Base-by-base conservation (phyloP, 768 basidiomycete genomes). In the Lactifluus echinatus region DNA sequence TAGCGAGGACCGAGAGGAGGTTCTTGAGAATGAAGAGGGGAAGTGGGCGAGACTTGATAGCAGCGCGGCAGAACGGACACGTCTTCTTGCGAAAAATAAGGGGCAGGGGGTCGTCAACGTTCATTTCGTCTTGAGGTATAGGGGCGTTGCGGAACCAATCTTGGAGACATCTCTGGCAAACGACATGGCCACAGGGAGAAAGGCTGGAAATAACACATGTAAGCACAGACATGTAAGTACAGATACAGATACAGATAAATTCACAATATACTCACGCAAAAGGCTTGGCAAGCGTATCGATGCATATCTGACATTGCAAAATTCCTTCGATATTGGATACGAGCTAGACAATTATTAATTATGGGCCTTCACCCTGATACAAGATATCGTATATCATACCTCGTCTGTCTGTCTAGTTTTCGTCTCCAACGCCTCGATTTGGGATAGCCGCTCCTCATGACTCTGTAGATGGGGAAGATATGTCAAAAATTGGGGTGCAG, bases 131-230 rank as follows among this genome's bases (percentile, higher is more conserved):
- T 26, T 75, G 76, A 17, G 66, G 58, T 0, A 73, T 70, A 3
- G 86, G 85, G 3, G 85, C 84, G 50, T 80, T 77, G 57, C 80
- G 78, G 71, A 89, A 89, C 87, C 87, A 89, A 63, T 83, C 81
- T 68, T 86, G 83, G 8, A 89, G 78, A 63, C 87, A 89, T 2
- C 65, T 63, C 26, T 85, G 75, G 55, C 87, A 89, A n/a, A 86
- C 73, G n/a, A 86, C 77, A 62, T 89, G 87, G 1, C 87, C 87
- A 64, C 87, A 89, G 0, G 87, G 87, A 1, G 84, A 78, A 43
- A 89, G 74, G 2, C 87, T 87, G 50, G 15, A 52, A 44, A 31
- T 39, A 19, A 51, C 37, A 15, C 19, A 23, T 52, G 63, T 47
- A 62, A n/a, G n/a, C n/a, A n/a, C n/a, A n/a, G n/a, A n/a, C n/a